Evolutionary conservation across 164 flowering plant species (phyloP), one percentile per base, ranked within the genome.

Genomic region (Macadamia tetraphylla): DNA sequence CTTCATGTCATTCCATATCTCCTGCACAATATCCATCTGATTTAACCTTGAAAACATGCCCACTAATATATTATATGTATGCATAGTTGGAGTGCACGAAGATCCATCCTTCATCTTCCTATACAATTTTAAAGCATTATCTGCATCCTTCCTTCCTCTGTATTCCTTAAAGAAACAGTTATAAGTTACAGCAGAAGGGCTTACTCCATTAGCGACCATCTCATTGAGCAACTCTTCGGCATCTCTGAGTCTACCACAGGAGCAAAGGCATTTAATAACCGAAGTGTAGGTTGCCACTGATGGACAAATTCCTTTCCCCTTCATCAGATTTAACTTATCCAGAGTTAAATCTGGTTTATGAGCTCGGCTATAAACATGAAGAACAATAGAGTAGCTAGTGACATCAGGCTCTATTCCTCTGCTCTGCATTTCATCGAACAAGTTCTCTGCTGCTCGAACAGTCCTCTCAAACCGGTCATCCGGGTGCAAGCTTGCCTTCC

Each of bases 161-260:
- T 85, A 92, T 76, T 90, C 99, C 82, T 92, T 90, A 44, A 90
- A 91, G 78, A 95, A 95, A 73, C 97, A 95, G 63, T 92, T 92
- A 67, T 86, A 92, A 1, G 98, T 95, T 7, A 70, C 81, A 5
- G 90, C 85, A 30, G 80, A 75, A n/a, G 98, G 94, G 58, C 80
- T 81, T 3, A 95, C 82, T 29, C 96, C 96, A 77, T 73, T 75
- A 6, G 62, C 62, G 62, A 75, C 86, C 98, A 95, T 95, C 70
- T 89, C 92, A 44, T 62, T 69, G 32, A 95, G 81, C 82, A 95
- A 66, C 65, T 71, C 67, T 80, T 91, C 96, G 0, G 92, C 99
- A 51, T 88, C 96, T 17, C 81, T 86, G 15, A 95, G 58, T 76
- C 94, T 87, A 63, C 94, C 92, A 71, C 96, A 88, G 0, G 97